These are phyloP conservation scores for Kockiozyma suomiensis DNA, from an alignment of 805 yeast genomes.

Conservation along the genomic window DNA sequence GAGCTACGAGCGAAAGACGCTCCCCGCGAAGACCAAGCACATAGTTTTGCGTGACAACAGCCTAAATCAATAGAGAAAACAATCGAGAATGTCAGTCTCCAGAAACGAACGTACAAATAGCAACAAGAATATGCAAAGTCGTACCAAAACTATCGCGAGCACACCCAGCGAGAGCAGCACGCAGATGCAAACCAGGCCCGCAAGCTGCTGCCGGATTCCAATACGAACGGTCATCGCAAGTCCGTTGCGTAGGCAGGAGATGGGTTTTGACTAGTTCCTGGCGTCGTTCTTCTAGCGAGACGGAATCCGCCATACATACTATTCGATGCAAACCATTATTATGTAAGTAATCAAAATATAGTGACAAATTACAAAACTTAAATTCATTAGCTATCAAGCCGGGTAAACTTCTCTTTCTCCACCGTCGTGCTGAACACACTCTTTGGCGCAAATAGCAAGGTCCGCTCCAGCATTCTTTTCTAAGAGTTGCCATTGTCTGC, in stretches of 20 bases:
- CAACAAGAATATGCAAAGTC: background rate
- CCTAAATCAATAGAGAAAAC: slow-evolving; percentile 49
- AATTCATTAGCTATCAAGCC: too few relatives aligned
- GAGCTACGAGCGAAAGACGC: slow-evolving; percentile 74
- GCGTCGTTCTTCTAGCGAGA: too few relatives aligned
- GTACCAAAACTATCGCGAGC: slow-evolving; percentile 66
- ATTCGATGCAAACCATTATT: too few relatives aligned
- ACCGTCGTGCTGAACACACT: background rate
- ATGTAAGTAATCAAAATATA: too few relatives aligned
- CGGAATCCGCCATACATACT: too few relatives aligned
- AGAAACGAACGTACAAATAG: background rate
- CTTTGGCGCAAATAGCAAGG: background rate
- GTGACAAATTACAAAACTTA: too few relatives aligned
- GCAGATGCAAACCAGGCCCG: slow-evolving; percentile 63
- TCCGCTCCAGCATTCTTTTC: background rate
- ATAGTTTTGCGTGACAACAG: slow-evolving; percentile 44
- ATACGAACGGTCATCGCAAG: slow-evolving; percentile 39
- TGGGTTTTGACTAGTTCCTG: too few relatives aligned
- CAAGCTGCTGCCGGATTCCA: slow-evolving; percentile 71
- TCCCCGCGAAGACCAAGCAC: slow-evolving; percentile 66
- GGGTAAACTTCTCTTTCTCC: too few relatives aligned
- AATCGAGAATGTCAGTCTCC: background rate
- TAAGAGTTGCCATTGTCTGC: background rate
- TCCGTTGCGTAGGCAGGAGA: background rate
- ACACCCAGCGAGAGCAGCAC: slow-evolving; percentile 67